Evolutionary conservation across 495 filamentous ascomycete genomes (phyloP).

Genomic region (Aspergillus bridgeri): DNA sequence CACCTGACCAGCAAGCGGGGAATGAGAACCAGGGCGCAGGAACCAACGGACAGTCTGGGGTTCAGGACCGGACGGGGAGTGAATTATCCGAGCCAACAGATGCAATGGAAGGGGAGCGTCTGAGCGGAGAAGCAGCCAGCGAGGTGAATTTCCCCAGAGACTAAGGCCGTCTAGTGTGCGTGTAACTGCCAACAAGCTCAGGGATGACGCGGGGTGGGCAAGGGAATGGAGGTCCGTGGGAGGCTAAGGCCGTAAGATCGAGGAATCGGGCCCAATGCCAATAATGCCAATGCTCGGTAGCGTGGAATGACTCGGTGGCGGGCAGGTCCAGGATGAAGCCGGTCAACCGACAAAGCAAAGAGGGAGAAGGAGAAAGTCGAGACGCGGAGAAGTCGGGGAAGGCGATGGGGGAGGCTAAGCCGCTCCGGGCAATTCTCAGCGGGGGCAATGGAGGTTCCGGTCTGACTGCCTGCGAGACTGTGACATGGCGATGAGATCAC

Average conservation of each 20-base stretch:
- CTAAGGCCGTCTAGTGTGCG: not conserved
- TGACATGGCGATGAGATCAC: no score
- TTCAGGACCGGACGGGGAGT: slow-evolving; percentile 3
- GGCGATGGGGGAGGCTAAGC: not conserved
- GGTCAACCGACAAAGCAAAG: no score
- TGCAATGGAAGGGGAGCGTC: not conserved
- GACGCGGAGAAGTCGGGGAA: no score
- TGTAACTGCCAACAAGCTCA: not conserved
- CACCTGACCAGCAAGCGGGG: slow-evolving; percentile 15
- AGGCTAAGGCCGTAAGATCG: not conserved
- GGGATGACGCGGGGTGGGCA: no score
- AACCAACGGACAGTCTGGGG: not conserved
- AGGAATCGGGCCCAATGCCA: slow-evolving; percentile 1
- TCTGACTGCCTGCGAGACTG: no score
- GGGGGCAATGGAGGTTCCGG: no score
- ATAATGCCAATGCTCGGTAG: no score
- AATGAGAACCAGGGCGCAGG: slow-evolving; percentile 12
- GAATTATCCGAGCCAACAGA: slow-evolving; percentile 19
- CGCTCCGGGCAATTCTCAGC: not conserved
- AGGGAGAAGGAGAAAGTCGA: no score
- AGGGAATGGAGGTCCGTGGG: no score
- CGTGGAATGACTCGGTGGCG: not conserved
- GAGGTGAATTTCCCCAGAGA: not conserved
- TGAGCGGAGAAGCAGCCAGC: not conserved
- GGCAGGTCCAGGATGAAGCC: no score